Base-by-base conservation (phyloP, 2,329 filamentous ascomycete genomes). In the Zymoseptoria tritici region DNA sequence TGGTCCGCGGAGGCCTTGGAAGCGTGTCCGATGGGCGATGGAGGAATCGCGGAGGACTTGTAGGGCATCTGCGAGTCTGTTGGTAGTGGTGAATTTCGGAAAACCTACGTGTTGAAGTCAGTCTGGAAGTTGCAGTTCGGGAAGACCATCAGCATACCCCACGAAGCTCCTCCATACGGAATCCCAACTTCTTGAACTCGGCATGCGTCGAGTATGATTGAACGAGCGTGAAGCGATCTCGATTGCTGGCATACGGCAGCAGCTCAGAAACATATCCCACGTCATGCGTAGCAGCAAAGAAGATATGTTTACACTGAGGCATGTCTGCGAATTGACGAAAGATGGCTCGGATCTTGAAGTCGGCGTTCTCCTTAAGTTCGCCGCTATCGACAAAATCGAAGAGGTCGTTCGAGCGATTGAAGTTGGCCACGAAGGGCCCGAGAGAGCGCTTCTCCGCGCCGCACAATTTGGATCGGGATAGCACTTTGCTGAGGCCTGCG, bases 301-400 rank as follows among this genome's bases (percentile, higher is more conserved):
- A 83, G 42, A 88, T 84, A 68, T 86, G 84, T 64, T 82, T 83
- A 74, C 85, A 88, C 66, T 85, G 82, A 3, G 77, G 73, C 64
- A 83, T 83, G 52, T 85, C 80, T 36, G 77, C 79, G 61, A 83
- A 85, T 1, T 85, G 74, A 4, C 76, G 74, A 68, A 78, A 52
- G 59, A 73, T 61, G 64, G 75, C 82, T 67, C 82, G 78, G 57
- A 87, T 77, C 69, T 87, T 87, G 67, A 81, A 82, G 65, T 83
- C 81, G 26, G 81, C 81, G 29, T 81, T 81, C 64, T 84, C 82
- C 66, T 85, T 85, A 42, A 82, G 77, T 62, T 83, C 81, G 9
- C 84, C 82, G 9, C 82, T 82, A 67, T 87, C 85, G 13, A 85
- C 75, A 66, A 84, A 86, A 64, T 86, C 84, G 60, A 83, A 84